Evolutionary conservation across 2,329 filamentous ascomycete genomes (phyloP).

Genomic region (Clonostachys chloroleuca): DNA sequence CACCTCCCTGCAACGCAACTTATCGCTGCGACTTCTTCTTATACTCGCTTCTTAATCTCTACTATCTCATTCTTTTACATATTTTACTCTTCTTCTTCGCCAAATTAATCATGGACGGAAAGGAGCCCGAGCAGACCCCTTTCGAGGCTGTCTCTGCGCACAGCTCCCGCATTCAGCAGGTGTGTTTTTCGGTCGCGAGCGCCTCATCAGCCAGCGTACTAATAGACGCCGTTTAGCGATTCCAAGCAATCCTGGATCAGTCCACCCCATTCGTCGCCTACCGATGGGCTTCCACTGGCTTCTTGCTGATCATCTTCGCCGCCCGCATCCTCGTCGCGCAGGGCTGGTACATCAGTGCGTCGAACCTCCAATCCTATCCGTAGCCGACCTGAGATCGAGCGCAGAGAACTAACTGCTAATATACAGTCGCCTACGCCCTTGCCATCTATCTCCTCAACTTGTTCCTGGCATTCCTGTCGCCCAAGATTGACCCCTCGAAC

Average conservation of each 20-base stretch:
- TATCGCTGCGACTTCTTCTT: too few relatives aligned
- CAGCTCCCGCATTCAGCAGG: constrained; percentile 69
- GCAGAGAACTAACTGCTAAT: neutral
- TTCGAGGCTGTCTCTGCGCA: constrained; percentile 87
- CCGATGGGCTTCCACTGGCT: constrained; percentile 82
- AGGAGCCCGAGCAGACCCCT: constrained; percentile 84
- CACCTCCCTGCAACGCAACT: too few relatives aligned
- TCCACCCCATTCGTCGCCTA: constrained; percentile 87
- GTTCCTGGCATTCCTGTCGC: constrained; percentile 96
- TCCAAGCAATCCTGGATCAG: constrained; percentile 91
- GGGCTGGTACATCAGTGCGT: constrained; percentile 95
- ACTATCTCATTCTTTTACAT: neutral
- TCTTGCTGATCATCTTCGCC: constrained; percentile 76
- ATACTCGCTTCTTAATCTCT: neutral
- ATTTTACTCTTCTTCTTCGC: neutral
- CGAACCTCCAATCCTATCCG: neutral
- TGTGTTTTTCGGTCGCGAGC: constrained; percentile 35
- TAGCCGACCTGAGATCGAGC: neutral
- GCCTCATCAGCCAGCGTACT: neutral
- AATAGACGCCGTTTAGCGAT: constrained; percentile 57
- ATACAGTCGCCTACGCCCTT: constrained; percentile 86
- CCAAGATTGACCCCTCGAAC: constrained; percentile 97
- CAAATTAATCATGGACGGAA: constrained; percentile 66
- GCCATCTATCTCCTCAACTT: constrained; percentile 99
- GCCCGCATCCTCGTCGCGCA: constrained; percentile 86